phyloP scores from a whole-genome alignment of 2,329 filamentous ascomycete genomes.

The Graphilbum ipis-grandicollis region DNA sequence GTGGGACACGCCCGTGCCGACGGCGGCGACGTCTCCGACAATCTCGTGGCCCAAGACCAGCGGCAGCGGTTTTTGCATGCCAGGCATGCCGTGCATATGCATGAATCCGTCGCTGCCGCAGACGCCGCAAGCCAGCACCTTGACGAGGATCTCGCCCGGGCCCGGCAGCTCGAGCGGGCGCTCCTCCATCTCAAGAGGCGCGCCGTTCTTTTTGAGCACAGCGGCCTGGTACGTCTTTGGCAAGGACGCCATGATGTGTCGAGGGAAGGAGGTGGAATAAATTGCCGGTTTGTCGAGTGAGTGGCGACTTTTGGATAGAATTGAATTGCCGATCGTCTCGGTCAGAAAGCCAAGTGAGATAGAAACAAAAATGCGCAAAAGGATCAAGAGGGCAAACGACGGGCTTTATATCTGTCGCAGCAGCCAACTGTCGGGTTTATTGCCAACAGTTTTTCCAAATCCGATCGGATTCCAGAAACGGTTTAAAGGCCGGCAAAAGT shows the following conservation, averaged over 20 bases:
- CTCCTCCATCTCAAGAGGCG: conserved; percentile 39
- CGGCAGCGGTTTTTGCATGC: conserved; percentile 38
- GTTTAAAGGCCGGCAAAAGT: too few species aligned
- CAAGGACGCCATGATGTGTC: conserved; percentile 15
- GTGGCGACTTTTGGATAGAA: too few species aligned
- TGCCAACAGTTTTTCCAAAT: too few species aligned
- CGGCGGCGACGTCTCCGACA: conserved; percentile 46
- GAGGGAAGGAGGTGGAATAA: too few species aligned
- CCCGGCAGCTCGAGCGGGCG: conserved; percentile 37
- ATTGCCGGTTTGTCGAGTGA: too few species aligned
- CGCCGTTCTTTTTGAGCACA: conserved; percentile 34
- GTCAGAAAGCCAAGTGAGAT: too few species aligned
- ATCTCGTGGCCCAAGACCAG: conserved; percentile 54
- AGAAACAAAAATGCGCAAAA: too few species aligned
- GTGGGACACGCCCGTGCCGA: conserved; percentile 35
- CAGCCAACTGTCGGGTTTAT: too few species aligned
- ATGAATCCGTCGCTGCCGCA: conserved; percentile 45
- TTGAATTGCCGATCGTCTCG: too few species aligned
- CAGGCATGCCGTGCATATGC: conserved; percentile 25
- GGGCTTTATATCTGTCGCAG: too few species aligned
- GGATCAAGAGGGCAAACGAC: too few species aligned
- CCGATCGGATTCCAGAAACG: too few species aligned
- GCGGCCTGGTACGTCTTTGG: conserved; percentile 53
- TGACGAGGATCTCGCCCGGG: conserved; percentile 46
- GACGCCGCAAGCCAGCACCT: conserved; percentile 54